phyloP scores from a whole-genome alignment of 1,139 yeast genomes.

The Yamadazyma triangularis region DNA sequence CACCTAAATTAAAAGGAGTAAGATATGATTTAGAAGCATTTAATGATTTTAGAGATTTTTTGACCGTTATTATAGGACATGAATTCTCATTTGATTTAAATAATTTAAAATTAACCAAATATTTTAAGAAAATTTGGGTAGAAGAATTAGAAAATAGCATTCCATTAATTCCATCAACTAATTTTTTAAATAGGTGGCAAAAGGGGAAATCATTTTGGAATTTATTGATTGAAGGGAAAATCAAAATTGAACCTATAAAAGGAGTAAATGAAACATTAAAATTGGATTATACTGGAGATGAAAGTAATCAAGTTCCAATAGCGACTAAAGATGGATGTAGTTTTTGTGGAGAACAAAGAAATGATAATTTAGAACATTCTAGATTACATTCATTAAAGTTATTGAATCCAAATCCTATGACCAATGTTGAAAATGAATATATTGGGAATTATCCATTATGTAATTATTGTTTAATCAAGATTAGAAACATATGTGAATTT shows the following conservation, averaged over 20 bases:
- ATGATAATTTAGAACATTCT: conserved; percentile 68
- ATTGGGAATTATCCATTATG: conserved; percentile 64
- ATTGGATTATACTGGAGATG: conserved; percentile 18
- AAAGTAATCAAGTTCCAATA: conserved; percentile 44
- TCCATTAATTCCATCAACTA: conserved; percentile 27
- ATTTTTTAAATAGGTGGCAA: conserved; percentile 42
- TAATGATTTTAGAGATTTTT: conserved; percentile 39
- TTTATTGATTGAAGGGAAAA: conserved; percentile 73
- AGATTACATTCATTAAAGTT: conserved; percentile 66
- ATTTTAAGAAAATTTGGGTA: conserved; percentile 58
- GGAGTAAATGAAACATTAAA: conserved; percentile 74
- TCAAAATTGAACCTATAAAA: conserved; percentile 80
- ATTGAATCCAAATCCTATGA: conserved; percentile 16
- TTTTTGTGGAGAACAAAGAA: conserved; percentile 74
- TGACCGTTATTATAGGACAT: conserved; percentile 29
- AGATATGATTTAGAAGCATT: conserved; percentile 53
- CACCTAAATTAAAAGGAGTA: conserved; percentile 55
- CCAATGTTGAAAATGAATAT: conserved; percentile 19
- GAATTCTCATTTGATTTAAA: conserved; percentile 36
- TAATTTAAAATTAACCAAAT: conserved; percentile 50
- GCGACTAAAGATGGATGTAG: conserved; percentile 75
- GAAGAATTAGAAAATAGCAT: conserved; percentile 77
- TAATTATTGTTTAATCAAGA: conserved; percentile 72
- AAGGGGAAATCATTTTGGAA: conserved; percentile 53
- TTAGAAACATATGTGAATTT: conserved; percentile 76